Conservation (phyloP, 73 alveolate genomes). For the Tetrahymena malaccensis region DNA sequence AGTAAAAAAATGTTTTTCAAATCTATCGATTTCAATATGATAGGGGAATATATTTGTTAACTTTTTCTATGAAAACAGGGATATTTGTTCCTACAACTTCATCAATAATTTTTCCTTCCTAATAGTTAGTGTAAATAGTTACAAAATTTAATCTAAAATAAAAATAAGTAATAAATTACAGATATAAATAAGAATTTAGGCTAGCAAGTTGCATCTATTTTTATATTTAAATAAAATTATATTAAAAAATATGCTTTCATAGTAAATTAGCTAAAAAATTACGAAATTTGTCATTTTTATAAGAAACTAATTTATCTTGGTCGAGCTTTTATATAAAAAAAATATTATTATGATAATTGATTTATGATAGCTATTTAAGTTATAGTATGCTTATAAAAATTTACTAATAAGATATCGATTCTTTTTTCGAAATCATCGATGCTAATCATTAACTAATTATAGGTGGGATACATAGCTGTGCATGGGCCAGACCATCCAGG, state of each 20-base stretch:
- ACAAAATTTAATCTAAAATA: background rate
- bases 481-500: constrained; percentile 50
- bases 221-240: background rate
- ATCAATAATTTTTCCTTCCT: constrained; percentile 28
- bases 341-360: background rate
- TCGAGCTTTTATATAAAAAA: background rate
- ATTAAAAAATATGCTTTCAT: background rate
- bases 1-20: background rate
- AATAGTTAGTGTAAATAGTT: background rate
- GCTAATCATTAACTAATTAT: constrained; percentile 11
- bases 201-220: background rate
- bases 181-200: background rate
- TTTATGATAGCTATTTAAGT: background rate
- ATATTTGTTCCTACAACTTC: constrained; percentile 37
- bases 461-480: constrained; percentile 35
- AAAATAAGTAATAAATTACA: background rate
- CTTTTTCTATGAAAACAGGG: constrained; percentile 33
- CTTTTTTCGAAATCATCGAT: constrained; percentile 43
- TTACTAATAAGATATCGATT: constrained; percentile 22
- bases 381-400: background rate
- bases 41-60: constrained; percentile 28
- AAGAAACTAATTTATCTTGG: background rate
- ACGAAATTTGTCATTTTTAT: constrained; percentile 37
- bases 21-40: constrained; percentile 13
- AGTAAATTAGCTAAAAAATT: background rate